These are phyloP conservation scores for Oxytropis ochrocephala DNA, from an alignment of 306 rosid species.

Conservation along the genomic window DNA sequence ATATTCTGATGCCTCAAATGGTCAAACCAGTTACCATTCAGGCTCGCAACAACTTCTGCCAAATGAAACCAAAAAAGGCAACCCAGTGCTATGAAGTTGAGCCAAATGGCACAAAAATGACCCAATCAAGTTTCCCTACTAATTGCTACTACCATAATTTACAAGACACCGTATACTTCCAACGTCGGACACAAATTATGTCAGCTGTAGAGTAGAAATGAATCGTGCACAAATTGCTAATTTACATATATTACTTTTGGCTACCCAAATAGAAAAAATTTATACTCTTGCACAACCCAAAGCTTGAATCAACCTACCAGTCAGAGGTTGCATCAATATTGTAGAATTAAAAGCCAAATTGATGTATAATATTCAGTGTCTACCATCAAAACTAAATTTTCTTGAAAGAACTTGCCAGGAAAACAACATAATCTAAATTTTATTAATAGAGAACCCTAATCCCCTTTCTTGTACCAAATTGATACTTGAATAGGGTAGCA, in stretches of 20 bases:
- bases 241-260: not conserved
- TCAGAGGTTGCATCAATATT: not conserved
- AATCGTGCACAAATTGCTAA: too few species aligned
- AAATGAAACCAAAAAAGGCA: too few species aligned
- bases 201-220: not conserved
- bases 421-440: too few species aligned
- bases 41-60: not conserved
- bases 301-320: not conserved
- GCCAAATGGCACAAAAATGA: too few species aligned
- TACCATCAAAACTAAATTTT: not conserved
- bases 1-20: not conserved
- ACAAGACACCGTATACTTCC: too few species aligned
- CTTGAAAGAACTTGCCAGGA: not conserved
- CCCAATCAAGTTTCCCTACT: too few species aligned
- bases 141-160: too few species aligned
- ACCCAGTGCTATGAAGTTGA: too few species aligned
- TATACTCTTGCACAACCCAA: too few species aligned
- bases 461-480: too few species aligned
- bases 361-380: not conserved
- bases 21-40: not conserved
- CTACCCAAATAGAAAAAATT: not conserved
- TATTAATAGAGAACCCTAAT: too few species aligned
- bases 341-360: not conserved
- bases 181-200: not conserved
- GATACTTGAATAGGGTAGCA: too few species aligned